A percentile compares a stretch with the other conserved stretches of the same genome.
Evolutionary conservation across 257 asterid species (phyloP).

Genomic region (Vinca minor): DNA sequence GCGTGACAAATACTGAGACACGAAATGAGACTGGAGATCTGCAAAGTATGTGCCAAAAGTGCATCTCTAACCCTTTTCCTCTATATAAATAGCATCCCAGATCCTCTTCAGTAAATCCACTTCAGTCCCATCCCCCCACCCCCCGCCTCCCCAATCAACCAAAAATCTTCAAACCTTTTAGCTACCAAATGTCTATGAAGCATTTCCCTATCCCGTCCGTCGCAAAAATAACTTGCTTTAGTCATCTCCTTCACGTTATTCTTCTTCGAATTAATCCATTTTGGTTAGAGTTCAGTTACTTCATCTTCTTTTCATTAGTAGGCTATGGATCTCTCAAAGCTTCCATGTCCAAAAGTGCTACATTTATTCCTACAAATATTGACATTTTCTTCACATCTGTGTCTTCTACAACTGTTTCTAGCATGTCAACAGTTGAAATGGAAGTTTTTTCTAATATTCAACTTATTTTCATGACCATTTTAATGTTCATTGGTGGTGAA

Average conservation of each 20-base stretch:
- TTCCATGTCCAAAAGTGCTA: neutral
- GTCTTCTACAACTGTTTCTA: slow-evolving; percentile 35
- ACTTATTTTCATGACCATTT: slow-evolving; percentile 28
- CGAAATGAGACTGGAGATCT: too few species aligned
- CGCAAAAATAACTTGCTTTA: neutral
- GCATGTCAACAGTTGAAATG: slow-evolving; percentile 47
- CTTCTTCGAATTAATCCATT: slow-evolving; percentile 24
- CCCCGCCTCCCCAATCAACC: neutral
- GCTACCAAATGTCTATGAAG: neutral
- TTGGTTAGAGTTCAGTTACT: slow-evolving; percentile 29
- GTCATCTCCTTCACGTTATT: neutral
- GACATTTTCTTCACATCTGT: slow-evolving; percentile 43
- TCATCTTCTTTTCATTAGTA: slow-evolving; percentile 23
- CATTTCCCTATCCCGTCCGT: neutral
- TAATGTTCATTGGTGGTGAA: slow-evolving; percentile 47
- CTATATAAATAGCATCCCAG: neutral
- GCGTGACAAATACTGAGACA: too few species aligned
- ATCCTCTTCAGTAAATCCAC: neutral
- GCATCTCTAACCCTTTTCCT: too few species aligned
- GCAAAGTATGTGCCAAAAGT: too few species aligned
- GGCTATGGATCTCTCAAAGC: slow-evolving; percentile 29
- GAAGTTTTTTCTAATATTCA: slow-evolving; percentile 42
- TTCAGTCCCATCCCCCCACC: too few species aligned
- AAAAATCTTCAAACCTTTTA: neutral
- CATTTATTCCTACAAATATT: slow-evolving; percentile 14